Evolutionary conservation across 2,329 filamentous ascomycete genomes (phyloP).

Genomic region (Talaromyces sp.): DNA sequence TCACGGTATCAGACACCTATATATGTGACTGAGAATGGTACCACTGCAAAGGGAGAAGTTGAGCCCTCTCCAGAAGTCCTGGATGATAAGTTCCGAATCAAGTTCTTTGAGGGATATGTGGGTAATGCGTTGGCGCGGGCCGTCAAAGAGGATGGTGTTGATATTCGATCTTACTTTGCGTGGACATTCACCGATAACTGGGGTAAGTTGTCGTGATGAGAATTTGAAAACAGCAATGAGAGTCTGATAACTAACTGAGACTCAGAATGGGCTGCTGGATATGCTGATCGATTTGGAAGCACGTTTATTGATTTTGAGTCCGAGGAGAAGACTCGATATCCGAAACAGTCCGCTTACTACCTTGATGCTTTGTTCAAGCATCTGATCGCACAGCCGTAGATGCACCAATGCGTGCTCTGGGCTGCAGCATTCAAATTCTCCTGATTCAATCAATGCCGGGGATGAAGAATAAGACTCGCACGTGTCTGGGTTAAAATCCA

Average conservation of each 20-base stretch:
- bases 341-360: constrained; percentile 66
- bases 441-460: no score
- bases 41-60: constrained; percentile 75
- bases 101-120: constrained; percentile 75
- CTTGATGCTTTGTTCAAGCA: constrained; percentile 69
- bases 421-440: no score
- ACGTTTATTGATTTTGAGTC: constrained; percentile 76
- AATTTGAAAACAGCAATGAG: not conserved
- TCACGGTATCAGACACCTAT: constrained; percentile 74
- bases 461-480: no score
- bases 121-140: constrained; percentile 64
- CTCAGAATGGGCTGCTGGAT: constrained; percentile 77
- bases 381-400: constrained; percentile 50
- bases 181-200: constrained; percentile 64
- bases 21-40: constrained; percentile 83
- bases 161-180: constrained; percentile 75
- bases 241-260: not conserved
- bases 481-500: no score
- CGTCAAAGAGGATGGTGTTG: constrained; percentile 65
- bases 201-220: constrained; percentile 43
- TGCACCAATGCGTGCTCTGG: not conserved
- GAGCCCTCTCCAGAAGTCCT: constrained; percentile 68
- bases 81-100: constrained; percentile 73
- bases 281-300: constrained; percentile 77
- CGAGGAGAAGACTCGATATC: constrained; percentile 67